Base-by-base conservation (phyloP, 1,139 yeast species). In the Diutina siamensis region DNA sequence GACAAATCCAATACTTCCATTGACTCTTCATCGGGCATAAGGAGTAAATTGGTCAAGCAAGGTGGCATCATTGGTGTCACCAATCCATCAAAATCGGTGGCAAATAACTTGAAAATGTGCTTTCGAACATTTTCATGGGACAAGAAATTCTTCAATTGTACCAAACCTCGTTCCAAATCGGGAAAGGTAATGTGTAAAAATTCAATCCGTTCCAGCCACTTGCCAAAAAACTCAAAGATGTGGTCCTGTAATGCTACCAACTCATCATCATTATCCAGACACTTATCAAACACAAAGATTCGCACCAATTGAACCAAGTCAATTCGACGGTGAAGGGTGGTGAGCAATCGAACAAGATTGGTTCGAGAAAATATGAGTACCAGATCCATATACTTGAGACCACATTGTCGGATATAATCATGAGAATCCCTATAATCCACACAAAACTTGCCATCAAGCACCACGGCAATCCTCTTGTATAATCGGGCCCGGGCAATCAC, bases 241-340 rank as follows among this genome's bases (percentile, higher is more conserved):
- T 55, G 52, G 10, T 54, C 46, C 49, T 64, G 68, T 20, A 60
- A 45, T 12, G 4, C 5, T 4, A 10, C 7, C n/a, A 33, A 20
- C 27, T 51, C 51, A 12, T 58, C 48, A 31, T 56, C 58, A 13
- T 46, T 41, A 5, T 38, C 42, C 47, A 56, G 55, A 52, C 70
- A 64, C 50, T 65, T 65, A 48, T 66, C 71, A 52, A 67, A 65
- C 13, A 65, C 59, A 48, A 67, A 65, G 46, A 53, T 63, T 48
- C 57, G 57, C 46, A 67, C 54, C 35, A 53, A 53, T 31, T 57
- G 59, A 2, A 65, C 48, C 45, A 64, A 52, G 1, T 45, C 25
- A 2, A 54, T 53, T 47, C 59, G 59, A 10, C 47, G 22, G 12
- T 53, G 48, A 18, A 67, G 46, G 1, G 60, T 46, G 5, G 52